A percentile compares a stretch with the other conserved stretches of the same genome.
Evolutionary conservation across 805 yeast species (phyloP).

Genomic region (Pichia heedii): DNA sequence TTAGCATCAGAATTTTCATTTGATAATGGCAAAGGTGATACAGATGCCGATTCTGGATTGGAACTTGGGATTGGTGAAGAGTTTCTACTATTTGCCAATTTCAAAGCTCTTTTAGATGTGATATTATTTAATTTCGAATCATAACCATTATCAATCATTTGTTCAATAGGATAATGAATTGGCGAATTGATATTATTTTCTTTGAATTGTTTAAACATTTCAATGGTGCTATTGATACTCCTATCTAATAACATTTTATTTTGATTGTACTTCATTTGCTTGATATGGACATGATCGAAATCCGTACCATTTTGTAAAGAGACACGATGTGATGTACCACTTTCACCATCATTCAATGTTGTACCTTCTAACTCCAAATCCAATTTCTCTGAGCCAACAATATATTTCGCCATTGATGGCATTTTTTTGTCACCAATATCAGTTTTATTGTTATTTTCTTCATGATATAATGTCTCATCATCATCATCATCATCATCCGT

Average conservation of each 20-base stretch:
- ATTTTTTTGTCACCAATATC: not conserved
- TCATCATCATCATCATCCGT: not conserved
- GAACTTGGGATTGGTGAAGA: not conserved
- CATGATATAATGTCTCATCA: not conserved
- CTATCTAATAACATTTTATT: conserved; percentile 57
- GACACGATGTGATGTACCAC: not conserved
- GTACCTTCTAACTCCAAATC: conserved; percentile 19
- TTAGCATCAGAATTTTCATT: conserved; percentile 17
- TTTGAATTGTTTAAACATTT: conserved; percentile 41
- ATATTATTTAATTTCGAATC: conserved; percentile 36
- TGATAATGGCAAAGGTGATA: no score
- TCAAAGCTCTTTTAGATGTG: conserved; percentile 44
- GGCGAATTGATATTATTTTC: conserved; percentile 53
- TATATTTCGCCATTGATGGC: conserved; percentile 17
- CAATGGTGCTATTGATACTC: conserved; percentile 45
- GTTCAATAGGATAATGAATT: conserved; percentile 48
- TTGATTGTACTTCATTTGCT: conserved; percentile 70
- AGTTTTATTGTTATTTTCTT: not conserved
- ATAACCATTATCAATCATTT: conserved; percentile 7
- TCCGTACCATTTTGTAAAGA: not conserved
- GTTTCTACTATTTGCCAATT: conserved; percentile 13
- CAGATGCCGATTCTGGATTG: conserved; percentile 23
- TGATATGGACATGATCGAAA: conserved; percentile 9
- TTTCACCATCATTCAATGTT: conserved; percentile 21
- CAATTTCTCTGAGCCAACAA: conserved; percentile 12